phyloP scores from a whole-genome alignment of 169 alveolate species.

The Pseudocohnilembus persalinus region DNA sequence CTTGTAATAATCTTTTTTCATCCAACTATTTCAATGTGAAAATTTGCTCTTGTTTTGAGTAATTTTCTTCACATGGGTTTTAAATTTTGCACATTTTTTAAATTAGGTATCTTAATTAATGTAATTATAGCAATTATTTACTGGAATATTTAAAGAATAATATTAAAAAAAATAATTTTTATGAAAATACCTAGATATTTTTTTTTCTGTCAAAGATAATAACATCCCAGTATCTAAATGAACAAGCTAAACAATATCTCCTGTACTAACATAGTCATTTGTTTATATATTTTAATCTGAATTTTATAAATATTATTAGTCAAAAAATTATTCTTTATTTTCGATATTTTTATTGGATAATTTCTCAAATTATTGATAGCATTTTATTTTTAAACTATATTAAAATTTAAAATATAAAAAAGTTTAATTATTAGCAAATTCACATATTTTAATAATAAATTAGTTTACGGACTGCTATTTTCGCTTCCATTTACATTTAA shows the following conservation, averaged over 20 bases:
- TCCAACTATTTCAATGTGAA: background rate
- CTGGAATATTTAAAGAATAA: too few relatives aligned
- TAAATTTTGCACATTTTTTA: conserved; percentile 11
- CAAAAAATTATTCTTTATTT: background rate
- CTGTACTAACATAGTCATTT: background rate
- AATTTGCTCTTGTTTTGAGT: background rate
- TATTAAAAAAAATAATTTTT: too few relatives aligned
- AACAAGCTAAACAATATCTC: conserved; percentile 13
- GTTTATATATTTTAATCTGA: too few relatives aligned
- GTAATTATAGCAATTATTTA: too few relatives aligned
- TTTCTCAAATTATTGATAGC: background rate
- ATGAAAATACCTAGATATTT: conserved; percentile 1
- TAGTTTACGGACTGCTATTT: background rate
- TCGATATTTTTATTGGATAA: conserved; percentile 6
- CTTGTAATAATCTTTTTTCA: conserved; percentile 3
- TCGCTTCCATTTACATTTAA: conserved; percentile 19
- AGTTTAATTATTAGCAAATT: background rate
- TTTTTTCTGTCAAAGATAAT: conserved; percentile 12
- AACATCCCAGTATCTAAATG: conserved; percentile 8
- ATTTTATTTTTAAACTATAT: background rate
- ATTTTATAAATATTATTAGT: too few relatives aligned
- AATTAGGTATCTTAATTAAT: too few relatives aligned
- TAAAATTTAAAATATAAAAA: too few relatives aligned
- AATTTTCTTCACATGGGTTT: background rate
- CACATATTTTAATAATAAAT: too few relatives aligned